These are phyloP conservation scores for Saccharomyces uvarum DNA, from an alignment of 1,139 yeast species.

Conservation along the genomic window DNA sequence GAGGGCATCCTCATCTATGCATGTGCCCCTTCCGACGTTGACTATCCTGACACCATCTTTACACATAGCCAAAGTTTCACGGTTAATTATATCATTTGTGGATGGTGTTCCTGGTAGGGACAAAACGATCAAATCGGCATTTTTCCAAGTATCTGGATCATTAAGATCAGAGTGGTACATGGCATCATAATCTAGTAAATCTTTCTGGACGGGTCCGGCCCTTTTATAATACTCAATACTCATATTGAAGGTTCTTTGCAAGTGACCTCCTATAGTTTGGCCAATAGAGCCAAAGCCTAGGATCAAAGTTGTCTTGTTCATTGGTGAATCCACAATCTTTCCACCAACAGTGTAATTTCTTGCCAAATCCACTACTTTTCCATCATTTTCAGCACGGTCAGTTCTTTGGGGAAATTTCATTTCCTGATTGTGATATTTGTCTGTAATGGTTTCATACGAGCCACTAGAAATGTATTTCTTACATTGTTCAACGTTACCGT, in stretches of 20 bases:
- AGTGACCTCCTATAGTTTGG: conserved; percentile 49
- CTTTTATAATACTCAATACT: conserved; percentile 57
- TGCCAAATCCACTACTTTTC: conserved; percentile 18
- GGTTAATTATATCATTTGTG: conserved; percentile 51
- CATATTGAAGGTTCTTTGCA: conserved; percentile 54
- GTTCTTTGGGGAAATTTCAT: conserved; percentile 1
- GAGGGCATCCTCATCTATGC: conserved; percentile 66
- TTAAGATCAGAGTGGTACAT: conserved; percentile 38
- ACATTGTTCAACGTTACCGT: conserved; percentile 36
- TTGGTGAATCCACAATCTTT: conserved; percentile 44
- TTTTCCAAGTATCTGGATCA: conserved; percentile 32
- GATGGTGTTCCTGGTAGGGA: conserved; percentile 61
- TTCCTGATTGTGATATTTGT: conserved; percentile 10
- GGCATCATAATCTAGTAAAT: conserved; percentile 42
- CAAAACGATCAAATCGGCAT: conserved; percentile 52
- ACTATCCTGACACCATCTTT: conserved; percentile 57
- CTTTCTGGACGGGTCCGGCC: conserved; percentile 36
- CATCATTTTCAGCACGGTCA: conserved; percentile 1
- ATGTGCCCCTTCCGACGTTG: conserved; percentile 72
- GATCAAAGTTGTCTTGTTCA: conserved; percentile 54
- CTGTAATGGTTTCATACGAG: conserved; percentile 11
- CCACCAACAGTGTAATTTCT: conserved; percentile 43
- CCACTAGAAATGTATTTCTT: conserved; percentile 35
- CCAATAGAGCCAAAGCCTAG: conserved; percentile 82
- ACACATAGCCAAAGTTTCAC: conserved; percentile 37